A percentile compares a stretch with the other conserved stretches of the same genome.
phyloP scores from a whole-genome alignment of 1,284 basidiomycete species.

The Pisolithus thermaeus region DNA sequence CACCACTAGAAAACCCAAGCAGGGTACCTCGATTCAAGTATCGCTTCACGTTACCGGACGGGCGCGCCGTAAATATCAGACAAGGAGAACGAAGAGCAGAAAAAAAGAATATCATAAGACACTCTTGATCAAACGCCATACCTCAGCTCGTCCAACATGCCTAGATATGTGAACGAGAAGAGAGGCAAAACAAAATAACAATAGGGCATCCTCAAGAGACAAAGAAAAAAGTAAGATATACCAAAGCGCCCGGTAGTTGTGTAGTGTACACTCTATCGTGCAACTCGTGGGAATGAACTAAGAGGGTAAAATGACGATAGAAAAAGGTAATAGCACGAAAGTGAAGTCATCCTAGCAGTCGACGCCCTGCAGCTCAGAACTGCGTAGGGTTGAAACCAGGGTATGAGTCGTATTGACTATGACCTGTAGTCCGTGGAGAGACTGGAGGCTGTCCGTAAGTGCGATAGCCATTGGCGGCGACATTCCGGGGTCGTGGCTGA shows the following conservation, averaged over 20 bases:
- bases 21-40: not conserved
- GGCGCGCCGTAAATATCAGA: not conserved
- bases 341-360: not conserved
- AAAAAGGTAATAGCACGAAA: not conserved
- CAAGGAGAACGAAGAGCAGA: not conserved
- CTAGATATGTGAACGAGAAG: not conserved
- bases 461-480: slow-evolving; percentile 5
- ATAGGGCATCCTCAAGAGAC: not conserved
- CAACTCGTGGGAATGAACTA: not conserved
- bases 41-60: not conserved
- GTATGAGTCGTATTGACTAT: slow-evolving; percentile 17
- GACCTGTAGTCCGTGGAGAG: slow-evolving; percentile 10
- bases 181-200: not conserved
- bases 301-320: not conserved
- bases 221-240: not conserved
- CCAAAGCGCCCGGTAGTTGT: slow-evolving; percentile 1
- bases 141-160: not conserved
- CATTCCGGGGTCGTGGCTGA: slow-evolving; percentile 13
- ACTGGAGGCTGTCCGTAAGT: slow-evolving; percentile 23
- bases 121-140: not conserved
- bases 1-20: not conserved
- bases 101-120: not conserved
- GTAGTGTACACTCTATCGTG: slow-evolving; percentile 2
- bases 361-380: slow-evolving; percentile 10
- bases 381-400: slow-evolving; percentile 16